Percentiles rank a stretch among this genome's conserved stretches.
Evolutionary conservation across 176 grass and related monocot species (phyloP).

Genomic region (Rhynchospora tenuis): DNA sequence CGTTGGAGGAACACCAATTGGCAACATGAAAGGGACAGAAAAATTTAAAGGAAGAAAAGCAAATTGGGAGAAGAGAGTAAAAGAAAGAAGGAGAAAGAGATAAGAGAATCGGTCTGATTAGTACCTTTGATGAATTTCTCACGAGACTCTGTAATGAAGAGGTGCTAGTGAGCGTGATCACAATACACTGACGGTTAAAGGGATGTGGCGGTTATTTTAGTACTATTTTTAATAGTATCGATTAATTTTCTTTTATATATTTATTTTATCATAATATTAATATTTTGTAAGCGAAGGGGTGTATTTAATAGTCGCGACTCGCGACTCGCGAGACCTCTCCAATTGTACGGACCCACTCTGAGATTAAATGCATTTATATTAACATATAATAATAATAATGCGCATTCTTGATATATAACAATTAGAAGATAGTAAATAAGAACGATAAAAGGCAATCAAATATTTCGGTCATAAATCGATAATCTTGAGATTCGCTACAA

Average conservation of each 20-base stretch:
- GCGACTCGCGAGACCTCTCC: not conserved
- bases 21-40: not conserved
- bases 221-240: not conserved
- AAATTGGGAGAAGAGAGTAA: not conserved
- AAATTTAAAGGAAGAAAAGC: not conserved
- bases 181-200: conserved; percentile 2
- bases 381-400: too few species aligned
- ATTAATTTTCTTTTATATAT: not conserved
- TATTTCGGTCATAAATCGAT: not conserved
- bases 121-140: conserved; percentile 4
- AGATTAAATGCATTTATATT: not conserved
- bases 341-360: not conserved
- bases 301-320: not conserved
- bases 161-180: conserved; percentile 1
- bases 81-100: not conserved
- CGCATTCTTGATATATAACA: too few species aligned
- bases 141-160: conserved; percentile 14
- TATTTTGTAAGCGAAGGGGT: not conserved
- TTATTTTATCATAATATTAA: not conserved
- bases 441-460: not conserved
- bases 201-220: not conserved
- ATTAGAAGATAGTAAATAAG: too few species aligned
- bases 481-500: not conserved
- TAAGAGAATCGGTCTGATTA: not conserved
- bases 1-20: not conserved